Evolutionary conservation across 371 early-diverging fungal species (phyloP).

Genomic region (Rhizomucor pusillus): DNA sequence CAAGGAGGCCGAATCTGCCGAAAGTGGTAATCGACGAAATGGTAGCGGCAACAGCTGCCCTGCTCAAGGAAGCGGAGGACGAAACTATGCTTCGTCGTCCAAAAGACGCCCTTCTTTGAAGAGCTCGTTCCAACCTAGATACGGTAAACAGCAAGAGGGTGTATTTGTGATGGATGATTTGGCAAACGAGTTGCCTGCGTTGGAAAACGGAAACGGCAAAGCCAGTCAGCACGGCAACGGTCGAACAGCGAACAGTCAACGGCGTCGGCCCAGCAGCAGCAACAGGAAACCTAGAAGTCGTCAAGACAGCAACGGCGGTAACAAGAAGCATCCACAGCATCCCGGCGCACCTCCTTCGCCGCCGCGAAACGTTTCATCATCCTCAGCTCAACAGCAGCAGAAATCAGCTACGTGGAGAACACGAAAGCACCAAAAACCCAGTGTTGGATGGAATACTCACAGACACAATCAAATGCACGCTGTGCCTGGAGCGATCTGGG

Average conservation of each 20-base stretch:
- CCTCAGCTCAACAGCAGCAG: conserved; percentile 1
- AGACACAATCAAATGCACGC: conserved; percentile 4
- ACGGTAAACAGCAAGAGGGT: conserved; percentile 10
- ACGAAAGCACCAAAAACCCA: conserved; percentile 8
- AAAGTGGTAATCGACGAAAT: too few species aligned
- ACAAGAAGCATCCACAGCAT: conserved; percentile 3
- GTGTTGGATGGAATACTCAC: conserved; percentile 23
- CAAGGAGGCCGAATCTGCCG: too few species aligned
- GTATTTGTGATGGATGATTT: conserved; percentile 26
- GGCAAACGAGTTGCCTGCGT: conserved; percentile 13
- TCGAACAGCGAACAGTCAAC: conserved; percentile 5
- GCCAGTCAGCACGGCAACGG: background rate
- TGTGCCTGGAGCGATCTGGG: conserved; percentile 5
- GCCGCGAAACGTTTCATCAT: background rate
- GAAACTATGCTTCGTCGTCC: too few species aligned
- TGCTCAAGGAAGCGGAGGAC: too few species aligned
- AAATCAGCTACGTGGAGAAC: background rate
- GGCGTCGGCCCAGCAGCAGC: background rate
- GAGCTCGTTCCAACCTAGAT: too few species aligned
- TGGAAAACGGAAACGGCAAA: conserved; percentile 3
- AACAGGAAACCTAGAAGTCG: background rate
- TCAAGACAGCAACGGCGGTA: background rate
- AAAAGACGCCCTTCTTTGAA: too few species aligned
- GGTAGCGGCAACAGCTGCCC: too few species aligned
- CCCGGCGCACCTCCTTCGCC: conserved; percentile 6